phyloP scores from a whole-genome alignment of 2,329 filamentous ascomycete genomes.

The Paecilomyces dactylethromorphus region DNA sequence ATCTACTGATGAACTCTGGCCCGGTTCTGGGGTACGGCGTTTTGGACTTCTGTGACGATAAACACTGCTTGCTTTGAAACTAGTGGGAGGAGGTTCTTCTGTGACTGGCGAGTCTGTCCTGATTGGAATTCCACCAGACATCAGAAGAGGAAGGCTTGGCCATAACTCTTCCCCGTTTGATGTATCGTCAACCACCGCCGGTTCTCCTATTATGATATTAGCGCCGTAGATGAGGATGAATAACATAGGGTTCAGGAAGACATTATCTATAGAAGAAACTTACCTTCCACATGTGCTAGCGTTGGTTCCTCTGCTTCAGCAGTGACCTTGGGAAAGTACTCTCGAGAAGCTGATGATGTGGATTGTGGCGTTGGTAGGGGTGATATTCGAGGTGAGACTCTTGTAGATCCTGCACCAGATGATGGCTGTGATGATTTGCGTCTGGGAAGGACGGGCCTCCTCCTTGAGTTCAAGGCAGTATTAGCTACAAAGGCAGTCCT shows the following conservation, averaged over 20 bases:
- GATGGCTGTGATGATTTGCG: constrained; percentile 30
- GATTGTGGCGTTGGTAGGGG: not conserved
- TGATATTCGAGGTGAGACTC: not conserved
- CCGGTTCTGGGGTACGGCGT: not conserved
- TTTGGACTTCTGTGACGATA: not conserved
- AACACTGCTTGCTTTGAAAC: constrained; percentile 9
- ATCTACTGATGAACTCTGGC: constrained; percentile 11
- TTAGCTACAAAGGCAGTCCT: constrained; percentile 21
- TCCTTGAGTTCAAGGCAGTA: constrained; percentile 19
- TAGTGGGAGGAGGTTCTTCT: constrained; percentile 4
- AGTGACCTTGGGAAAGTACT: not conserved
- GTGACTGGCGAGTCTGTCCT: not conserved
- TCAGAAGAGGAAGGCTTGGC: constrained; percentile 4
- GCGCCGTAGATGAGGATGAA: not conserved
- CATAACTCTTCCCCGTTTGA: not conserved
- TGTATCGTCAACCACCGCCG: not conserved
- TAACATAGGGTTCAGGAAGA: not conserved
- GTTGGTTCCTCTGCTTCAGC: not conserved
- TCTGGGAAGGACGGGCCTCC: constrained; percentile 24
- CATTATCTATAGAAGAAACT: not conserved
- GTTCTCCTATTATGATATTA: not conserved
- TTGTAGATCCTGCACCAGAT: constrained; percentile 7
- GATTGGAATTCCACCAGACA: not conserved
- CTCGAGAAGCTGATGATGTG: not conserved
- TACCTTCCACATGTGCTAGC: not conserved